Percentiles rank a stretch among this genome's conserved stretches.
Conservation (phyloP, 2,329 filamentous ascomycete species). For the Rutstroemia sp. region DNA sequence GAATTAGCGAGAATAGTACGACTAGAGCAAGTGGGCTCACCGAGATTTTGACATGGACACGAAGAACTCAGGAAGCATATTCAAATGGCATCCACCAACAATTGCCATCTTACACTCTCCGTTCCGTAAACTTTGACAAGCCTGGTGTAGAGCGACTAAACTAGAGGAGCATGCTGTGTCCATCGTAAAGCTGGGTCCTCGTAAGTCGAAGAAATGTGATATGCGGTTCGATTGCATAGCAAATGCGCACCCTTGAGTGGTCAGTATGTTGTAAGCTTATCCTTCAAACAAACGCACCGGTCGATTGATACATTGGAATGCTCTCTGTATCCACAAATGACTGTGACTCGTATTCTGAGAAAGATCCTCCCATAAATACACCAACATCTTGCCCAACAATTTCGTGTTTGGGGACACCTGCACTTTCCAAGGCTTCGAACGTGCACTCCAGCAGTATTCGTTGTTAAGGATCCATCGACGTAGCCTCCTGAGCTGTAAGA, state of each 20-base stretch:
- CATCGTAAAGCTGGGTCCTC: conserved; percentile 36
- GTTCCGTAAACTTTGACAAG: conserved; percentile 34
- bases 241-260: conserved; percentile 17
- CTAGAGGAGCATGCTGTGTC: conserved; percentile 41
- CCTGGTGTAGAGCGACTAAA: conserved; percentile 36
- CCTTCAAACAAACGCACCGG: conserved; percentile 28
- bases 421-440: conserved; percentile 26
- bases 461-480: conserved; percentile 28
- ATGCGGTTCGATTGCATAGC: conserved; percentile 38
- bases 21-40: conserved; percentile 9
- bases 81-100: conserved; percentile 20
- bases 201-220: conserved; percentile 35
- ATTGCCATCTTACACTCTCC: conserved; percentile 31
- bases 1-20: conserved; percentile 32
- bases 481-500: conserved; percentile 18
- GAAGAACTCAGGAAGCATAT: conserved; percentile 16
- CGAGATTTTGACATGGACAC: conserved; percentile 25
- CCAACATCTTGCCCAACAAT: conserved; percentile 15
- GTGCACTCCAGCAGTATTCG: conserved; percentile 23
- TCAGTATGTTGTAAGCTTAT: background rate
- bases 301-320: conserved; percentile 44
- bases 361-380: conserved; percentile 18
- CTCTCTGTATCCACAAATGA: conserved; percentile 38
- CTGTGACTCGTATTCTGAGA: conserved; percentile 8
- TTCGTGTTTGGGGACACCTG: conserved; percentile 15